Conservation (phyloP, 2,329 filamentous ascomycete species). For the Scedosporium boydii region DNA sequence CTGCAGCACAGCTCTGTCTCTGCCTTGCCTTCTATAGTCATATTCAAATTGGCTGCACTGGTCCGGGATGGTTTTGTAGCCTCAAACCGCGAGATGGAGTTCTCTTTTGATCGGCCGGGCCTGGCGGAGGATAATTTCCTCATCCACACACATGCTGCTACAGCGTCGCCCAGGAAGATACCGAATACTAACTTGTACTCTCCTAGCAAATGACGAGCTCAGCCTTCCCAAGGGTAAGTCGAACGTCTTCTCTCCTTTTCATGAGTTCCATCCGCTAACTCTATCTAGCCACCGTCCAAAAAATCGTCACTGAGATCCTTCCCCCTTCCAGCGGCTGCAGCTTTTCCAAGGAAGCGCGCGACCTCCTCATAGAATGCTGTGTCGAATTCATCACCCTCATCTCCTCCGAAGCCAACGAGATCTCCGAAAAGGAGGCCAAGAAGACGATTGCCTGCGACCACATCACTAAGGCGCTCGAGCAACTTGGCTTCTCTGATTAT, state of each 20-base stretch:
- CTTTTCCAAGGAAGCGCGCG: slow-evolving; percentile 91
- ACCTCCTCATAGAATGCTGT: slow-evolving; percentile 94
- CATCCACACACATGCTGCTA: no score
- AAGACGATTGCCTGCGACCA: slow-evolving; percentile 99
- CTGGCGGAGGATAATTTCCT: no score
- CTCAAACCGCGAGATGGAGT: no score
- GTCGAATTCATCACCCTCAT: slow-evolving; percentile 98
- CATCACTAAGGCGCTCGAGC: slow-evolving; percentile 87
- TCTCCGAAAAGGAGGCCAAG: slow-evolving; percentile 96
- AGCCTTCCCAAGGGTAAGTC: slow-evolving; percentile 53
- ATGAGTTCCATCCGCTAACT: neutral
- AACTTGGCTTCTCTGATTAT: slow-evolving; percentile 88
- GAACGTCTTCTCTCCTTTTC: neutral
- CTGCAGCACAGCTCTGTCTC: neutral
- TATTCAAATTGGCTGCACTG: no score
- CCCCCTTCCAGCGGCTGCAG: slow-evolving; percentile 64
- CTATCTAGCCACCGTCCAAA: slow-evolving; percentile 55
- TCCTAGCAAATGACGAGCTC: slow-evolving; percentile 50
- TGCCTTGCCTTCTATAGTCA: neutral
- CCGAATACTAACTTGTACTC: slow-evolving; percentile 20
- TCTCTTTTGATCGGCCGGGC: no score
- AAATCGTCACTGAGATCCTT: slow-evolving; percentile 91
- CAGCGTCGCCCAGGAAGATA: neutral
- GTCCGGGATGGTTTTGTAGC: no score
- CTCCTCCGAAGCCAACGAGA: slow-evolving; percentile 98